A percentile compares a stretch with the other conserved stretches of the same genome.
These are phyloP conservation scores for Verticillium longisporum DNA, from an alignment of 2,329 filamentous ascomycete genomes.

Conservation along the genomic window DNA sequence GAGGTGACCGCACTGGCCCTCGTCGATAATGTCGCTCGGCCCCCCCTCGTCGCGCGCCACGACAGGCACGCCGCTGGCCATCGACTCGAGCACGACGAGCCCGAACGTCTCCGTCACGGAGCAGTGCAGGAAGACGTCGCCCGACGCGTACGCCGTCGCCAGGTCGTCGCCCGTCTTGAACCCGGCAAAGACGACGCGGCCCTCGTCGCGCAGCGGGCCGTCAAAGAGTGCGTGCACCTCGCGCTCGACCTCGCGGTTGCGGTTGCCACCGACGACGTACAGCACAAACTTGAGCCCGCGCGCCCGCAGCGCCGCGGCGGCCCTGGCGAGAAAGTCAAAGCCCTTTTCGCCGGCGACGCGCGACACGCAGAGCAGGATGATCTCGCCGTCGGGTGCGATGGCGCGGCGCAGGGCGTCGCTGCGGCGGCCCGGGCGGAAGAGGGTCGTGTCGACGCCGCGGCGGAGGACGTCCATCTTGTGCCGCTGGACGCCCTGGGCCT, in stretches of 20 bases:
- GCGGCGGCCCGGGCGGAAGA: constrained; percentile 50
- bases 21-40: constrained; percentile 58
- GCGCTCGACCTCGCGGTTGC: constrained; percentile 54
- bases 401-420: constrained; percentile 43
- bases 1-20: constrained; percentile 55
- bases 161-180: constrained; percentile 55
- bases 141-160: constrained; percentile 60
- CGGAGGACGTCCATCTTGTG: constrained; percentile 55
- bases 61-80: constrained; percentile 65
- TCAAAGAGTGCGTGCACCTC: constrained; percentile 56
- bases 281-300: constrained; percentile 55
- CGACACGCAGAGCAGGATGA: constrained; percentile 60
- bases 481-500: constrained; percentile 45
- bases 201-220: constrained; percentile 31
- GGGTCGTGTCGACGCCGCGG: constrained; percentile 56
- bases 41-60: constrained; percentile 64
- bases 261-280: constrained; percentile 62
- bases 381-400: constrained; percentile 55
- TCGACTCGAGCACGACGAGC: constrained; percentile 62
- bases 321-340: constrained; percentile 58
- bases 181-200: constrained; percentile 59
- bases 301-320: constrained; percentile 44
- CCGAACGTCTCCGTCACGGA: constrained; percentile 68
- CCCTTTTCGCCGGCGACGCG: constrained; percentile 65
- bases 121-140: constrained; percentile 65